Base-by-base conservation (phyloP, 768 basidiomycete species). In the Agaricus sinodeliciosus region DNA sequence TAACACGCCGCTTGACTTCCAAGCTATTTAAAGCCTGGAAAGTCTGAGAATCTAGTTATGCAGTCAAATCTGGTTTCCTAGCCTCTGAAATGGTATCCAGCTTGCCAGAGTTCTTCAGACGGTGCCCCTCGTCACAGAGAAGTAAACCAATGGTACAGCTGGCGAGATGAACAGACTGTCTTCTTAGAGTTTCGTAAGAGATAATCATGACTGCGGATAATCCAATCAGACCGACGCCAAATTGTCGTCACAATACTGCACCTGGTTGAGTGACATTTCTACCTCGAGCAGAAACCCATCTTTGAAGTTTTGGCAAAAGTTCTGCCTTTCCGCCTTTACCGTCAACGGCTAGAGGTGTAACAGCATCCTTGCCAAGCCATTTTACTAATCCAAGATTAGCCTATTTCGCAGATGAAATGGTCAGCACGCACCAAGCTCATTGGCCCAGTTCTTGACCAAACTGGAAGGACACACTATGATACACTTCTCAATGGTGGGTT, bases 401-500 rank as follows among this genome's bases (percentile, higher is more conserved):
- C 34, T 43, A 43, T 50, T 15, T 47, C 41, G 36, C 4, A 43
- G 26, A 39, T 18, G 49, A 22, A 44, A n/a, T 25, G 34, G 22
- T 11, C n/a, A n/a, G 53, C n/a, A 70, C 78, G 48, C 56, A 85
- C 94, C 81, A 26, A 98, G 75, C 69, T 99, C 96, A 65, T 98
- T 97, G 0, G 92, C 95, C 96, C 96, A 99, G 61, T 98, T 98
- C 65, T 90, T 90, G 27, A 99, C 96, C 55, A 99, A 72, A 75
- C 91, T 95, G 8, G 93, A 90, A 0, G 96, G 96, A 67, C 96
- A 99, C 0, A 85, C 94, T 60, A 99, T 96, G 65, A 99, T 94
- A 55, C 89, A 94, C 68, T 98, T 99, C 64, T 98, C 95, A 57
- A 97, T 94, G 0, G 90, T 84, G 1, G 85, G 77, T 67, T 87